phyloP scores from a whole-genome alignment of 2,329 filamentous ascomycete genomes.

The Lizonia empirigonia region DNA sequence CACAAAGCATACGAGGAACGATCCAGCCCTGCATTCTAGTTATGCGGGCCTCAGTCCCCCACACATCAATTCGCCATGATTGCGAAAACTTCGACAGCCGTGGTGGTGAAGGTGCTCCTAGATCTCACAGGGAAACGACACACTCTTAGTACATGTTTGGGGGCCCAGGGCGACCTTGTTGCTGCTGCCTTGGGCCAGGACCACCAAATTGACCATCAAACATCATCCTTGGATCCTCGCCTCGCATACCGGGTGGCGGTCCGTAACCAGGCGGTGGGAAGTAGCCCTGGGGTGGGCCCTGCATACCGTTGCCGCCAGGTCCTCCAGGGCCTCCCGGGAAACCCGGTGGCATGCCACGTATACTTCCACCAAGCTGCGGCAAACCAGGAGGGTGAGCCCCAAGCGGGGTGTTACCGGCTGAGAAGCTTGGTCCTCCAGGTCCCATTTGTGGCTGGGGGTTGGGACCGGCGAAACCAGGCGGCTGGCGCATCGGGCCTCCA shows the following conservation, averaged over 20 bases:
- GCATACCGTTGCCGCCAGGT: constrained; percentile 38
- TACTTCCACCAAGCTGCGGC: constrained; percentile 33
- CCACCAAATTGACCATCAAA: constrained; percentile 44
- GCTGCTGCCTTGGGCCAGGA: constrained; percentile 35
- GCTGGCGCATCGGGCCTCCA: constrained; percentile 44
- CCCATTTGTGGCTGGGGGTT: constrained; percentile 40
- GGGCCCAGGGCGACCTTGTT: constrained; percentile 35
- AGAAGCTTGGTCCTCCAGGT: constrained; percentile 41
- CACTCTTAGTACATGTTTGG: constrained; percentile 40
- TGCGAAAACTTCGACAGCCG: not conserved
- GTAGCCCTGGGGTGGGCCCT: constrained; percentile 44
- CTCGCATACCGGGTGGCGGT: constrained; percentile 39
- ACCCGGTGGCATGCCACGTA: constrained; percentile 32
- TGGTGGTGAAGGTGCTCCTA: not conserved
- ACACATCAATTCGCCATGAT: not conserved
- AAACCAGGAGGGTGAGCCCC: constrained; percentile 47
- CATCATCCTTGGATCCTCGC: constrained; percentile 46
- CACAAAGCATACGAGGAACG: not conserved
- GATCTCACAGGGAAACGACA: no score
- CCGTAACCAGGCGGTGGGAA: constrained; percentile 43
- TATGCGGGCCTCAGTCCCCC: not conserved
- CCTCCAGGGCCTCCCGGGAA: constrained; percentile 30
- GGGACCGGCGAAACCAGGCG: constrained; percentile 42
- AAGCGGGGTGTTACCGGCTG: constrained; percentile 47
- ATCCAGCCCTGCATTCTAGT: not conserved